Evolutionary conservation across 2,329 filamentous ascomycete species (phyloP).

Genomic region (Alternaria gansuensis): DNA sequence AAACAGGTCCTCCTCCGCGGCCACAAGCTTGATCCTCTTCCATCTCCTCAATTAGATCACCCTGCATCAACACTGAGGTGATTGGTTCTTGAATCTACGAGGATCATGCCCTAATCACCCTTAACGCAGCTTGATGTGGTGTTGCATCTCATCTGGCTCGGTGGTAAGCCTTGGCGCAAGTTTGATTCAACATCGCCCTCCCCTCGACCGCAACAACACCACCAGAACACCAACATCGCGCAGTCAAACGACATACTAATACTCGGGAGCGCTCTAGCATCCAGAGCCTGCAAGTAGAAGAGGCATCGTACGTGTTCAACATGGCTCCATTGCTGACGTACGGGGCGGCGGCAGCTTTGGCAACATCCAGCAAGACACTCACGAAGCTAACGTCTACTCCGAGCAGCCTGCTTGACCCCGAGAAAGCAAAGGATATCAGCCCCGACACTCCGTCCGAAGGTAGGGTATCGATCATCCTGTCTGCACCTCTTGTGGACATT

Average conservation of each 20-base stretch:
- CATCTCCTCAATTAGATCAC: neutral
- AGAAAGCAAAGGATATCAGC: neutral
- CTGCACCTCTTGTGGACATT: neutral
- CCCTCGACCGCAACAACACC: slow-evolving; percentile 13
- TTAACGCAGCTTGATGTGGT: slow-evolving; percentile 1
- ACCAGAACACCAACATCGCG: slow-evolving; percentile 5
- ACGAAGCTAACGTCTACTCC: neutral
- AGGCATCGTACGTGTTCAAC: neutral
- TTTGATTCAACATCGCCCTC: slow-evolving; percentile 1
- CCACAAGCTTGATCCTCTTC: slow-evolving; percentile 3
- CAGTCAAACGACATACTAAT: neutral
- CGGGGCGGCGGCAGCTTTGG: neutral
- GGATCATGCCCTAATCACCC: neutral
- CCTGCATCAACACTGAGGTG: neutral
- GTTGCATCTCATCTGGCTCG: slow-evolving; percentile 9
- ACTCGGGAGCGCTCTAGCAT: neutral
- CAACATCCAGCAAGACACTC: slow-evolving; percentile 5
- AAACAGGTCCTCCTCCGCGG: slow-evolving; percentile 2
- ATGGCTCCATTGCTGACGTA: neutral
- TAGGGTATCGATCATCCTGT: neutral
- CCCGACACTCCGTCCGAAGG: neutral
- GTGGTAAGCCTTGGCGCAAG: slow-evolving; percentile 11
- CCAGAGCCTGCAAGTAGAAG: neutral
- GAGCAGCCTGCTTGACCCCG: neutral
- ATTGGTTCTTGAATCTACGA: neutral